phyloP scores from a whole-genome alignment of 331 rosid species.

The Spiraea crenata region DNA sequence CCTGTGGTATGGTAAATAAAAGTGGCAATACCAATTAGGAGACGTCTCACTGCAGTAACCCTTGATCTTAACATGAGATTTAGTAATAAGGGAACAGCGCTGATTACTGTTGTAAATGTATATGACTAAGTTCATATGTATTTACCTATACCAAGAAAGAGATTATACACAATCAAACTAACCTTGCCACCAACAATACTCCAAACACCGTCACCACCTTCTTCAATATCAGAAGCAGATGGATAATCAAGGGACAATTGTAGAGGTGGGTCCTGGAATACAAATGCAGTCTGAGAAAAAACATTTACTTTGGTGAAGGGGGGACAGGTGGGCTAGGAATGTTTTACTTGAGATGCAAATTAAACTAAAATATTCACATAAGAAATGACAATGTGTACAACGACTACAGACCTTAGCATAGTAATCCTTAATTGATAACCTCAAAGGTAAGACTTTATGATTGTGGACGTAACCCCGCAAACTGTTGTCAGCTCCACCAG shows the following conservation, averaged over 20 bases:
- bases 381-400: constrained; percentile 21
- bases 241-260: constrained; percentile 78
- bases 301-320: constrained; percentile 19
- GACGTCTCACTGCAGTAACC: background rate
- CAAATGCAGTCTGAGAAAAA: constrained; percentile 13
- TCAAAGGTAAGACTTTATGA: constrained; percentile 42
- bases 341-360: constrained; percentile 3
- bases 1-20: constrained; percentile 54
- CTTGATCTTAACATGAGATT: background rate
- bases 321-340: background rate
- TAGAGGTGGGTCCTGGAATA: constrained; percentile 72
- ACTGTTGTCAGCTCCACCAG: constrained; percentile 45
- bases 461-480: constrained; percentile 67
- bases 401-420: constrained; percentile 48
- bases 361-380: constrained; percentile 1
- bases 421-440: constrained; percentile 48
- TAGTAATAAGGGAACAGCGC: background rate
- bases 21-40: constrained; percentile 23
- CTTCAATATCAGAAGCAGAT: constrained; percentile 77
- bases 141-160: constrained; percentile 11
- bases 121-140: background rate
- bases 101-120: background rate
- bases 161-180: constrained; percentile 31
- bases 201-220: constrained; percentile 78
- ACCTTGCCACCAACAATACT: constrained; percentile 97